Percentiles rank a stretch among this genome's conserved stretches.
These are phyloP conservation scores for Termitomyces sp. DNA, from an alignment of 768 basidiomycete genomes.

Conservation along the genomic window DNA sequence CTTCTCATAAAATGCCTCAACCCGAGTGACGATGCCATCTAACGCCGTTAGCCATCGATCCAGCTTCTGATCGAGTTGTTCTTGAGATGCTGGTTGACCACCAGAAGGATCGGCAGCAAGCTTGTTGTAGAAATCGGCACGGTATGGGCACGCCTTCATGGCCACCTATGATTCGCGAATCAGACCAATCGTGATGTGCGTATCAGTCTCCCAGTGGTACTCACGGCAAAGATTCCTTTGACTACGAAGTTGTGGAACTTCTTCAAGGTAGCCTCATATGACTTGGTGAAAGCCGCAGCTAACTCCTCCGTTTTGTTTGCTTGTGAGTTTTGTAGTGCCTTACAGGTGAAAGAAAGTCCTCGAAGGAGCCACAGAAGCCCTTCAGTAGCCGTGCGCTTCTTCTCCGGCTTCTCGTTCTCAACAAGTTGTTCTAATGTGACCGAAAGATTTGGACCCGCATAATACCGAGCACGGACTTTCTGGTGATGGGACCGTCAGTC, in stretches of 20 bases:
- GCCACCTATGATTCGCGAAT: slow-evolving; percentile 37
- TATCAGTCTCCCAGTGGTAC: slow-evolving; percentile 22
- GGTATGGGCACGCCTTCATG: slow-evolving; percentile 64
- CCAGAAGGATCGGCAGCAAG: slow-evolving; percentile 56
- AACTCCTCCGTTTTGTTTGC: slow-evolving; percentile 63
- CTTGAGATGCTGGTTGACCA: slow-evolving; percentile 37
- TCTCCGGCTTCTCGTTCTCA: slow-evolving; percentile 77
- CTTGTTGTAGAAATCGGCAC: slow-evolving; percentile 62
- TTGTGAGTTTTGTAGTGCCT: slow-evolving; percentile 70
- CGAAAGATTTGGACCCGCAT: slow-evolving; percentile 58
- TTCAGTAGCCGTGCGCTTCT: slow-evolving; percentile 85
- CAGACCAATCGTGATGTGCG: not conserved
- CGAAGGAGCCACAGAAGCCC: slow-evolving; percentile 93
- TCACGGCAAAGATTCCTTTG: slow-evolving; percentile 50
- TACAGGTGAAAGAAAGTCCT: slow-evolving; percentile 86
- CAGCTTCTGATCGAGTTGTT: slow-evolving; percentile 52
- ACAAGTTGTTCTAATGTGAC: slow-evolving; percentile 82
- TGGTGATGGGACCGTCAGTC: slow-evolving; percentile 23
- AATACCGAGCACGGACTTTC: slow-evolving; percentile 88
- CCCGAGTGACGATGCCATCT: slow-evolving; percentile 43
- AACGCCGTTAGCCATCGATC: slow-evolving; percentile 67
- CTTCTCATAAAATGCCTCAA: slow-evolving; percentile 58
- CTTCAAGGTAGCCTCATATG: slow-evolving; percentile 81
- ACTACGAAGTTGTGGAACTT: slow-evolving; percentile 80
- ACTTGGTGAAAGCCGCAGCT: slow-evolving; percentile 64